A percentile compares a stretch with the other conserved stretches of the same genome.
Evolutionary conservation across 2,329 filamentous ascomycete species (phyloP).

Genomic region (Pyrenochaeta sp.): DNA sequence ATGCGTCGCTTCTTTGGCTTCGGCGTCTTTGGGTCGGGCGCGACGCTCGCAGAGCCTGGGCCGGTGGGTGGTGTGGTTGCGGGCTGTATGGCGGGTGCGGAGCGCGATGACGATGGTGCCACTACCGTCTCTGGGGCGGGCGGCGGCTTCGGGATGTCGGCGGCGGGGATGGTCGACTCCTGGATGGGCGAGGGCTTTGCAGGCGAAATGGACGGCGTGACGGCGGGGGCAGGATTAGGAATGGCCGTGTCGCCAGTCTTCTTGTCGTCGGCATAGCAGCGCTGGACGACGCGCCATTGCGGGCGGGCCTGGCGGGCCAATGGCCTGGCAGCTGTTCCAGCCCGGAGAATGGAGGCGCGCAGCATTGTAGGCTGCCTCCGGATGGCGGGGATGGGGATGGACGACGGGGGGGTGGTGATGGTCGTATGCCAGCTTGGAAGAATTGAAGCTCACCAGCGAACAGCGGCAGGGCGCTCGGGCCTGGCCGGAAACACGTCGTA

Average conservation of each 20-base stretch:
- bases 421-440: conserved; percentile 26
- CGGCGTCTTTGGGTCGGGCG: conserved; percentile 51
- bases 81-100: conserved; percentile 42
- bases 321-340: conserved; percentile 53
- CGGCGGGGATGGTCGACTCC: conserved; percentile 56
- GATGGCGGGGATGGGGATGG: conserved; percentile 33
- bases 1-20: conserved; percentile 73
- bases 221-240: conserved; percentile 45
- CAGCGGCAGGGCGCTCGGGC: conserved; percentile 23
- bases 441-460: conserved; percentile 17
- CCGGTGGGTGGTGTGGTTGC: conserved; percentile 52
- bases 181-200: conserved; percentile 35
- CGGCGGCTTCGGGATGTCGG: conserved; percentile 58
- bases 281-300: conserved; percentile 52
- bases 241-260: conserved; percentile 52
- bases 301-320: conserved; percentile 43
- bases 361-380: conserved; percentile 61
- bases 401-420: conserved; percentile 24
- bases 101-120: conserved; percentile 39
- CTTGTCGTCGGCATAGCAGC: conserved; percentile 59
- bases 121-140: conserved; percentile 53
- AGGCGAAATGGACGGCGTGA: conserved; percentile 52
- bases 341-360: conserved; percentile 63
- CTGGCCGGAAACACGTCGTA: conserved; percentile 5
- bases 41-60: conserved; percentile 52